These are phyloP conservation scores for Cordyceps militaris DNA, from an alignment of 2,329 filamentous ascomycete species.

Conservation along the genomic window DNA sequence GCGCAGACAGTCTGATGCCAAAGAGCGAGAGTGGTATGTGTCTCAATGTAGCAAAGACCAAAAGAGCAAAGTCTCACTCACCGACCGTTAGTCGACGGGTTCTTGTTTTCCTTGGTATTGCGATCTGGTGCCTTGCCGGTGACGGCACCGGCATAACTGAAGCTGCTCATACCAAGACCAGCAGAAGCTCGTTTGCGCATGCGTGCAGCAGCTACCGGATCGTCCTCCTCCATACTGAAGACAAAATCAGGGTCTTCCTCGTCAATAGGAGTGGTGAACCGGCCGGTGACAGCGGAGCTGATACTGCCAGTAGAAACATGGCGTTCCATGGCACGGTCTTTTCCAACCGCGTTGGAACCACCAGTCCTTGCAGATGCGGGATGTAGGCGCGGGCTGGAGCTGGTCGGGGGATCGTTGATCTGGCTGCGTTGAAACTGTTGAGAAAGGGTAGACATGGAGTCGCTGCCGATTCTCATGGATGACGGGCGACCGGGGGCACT, in stretches of 20 bases:
- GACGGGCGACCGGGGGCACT: conserved; percentile 34
- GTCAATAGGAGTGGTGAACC: conserved; percentile 58
- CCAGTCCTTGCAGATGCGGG: conserved; percentile 38
- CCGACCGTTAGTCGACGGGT: conserved; percentile 23
- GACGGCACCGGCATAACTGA: conserved; percentile 35
- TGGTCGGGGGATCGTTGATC: conserved; percentile 40
- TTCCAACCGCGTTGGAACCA: conserved; percentile 35
- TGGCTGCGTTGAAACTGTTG: conserved; percentile 57
- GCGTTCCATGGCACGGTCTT: conserved; percentile 42
- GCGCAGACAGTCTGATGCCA: not conserved
- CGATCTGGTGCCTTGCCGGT: conserved; percentile 22
- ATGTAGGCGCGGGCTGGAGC: conserved; percentile 43
- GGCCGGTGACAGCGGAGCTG: conserved; percentile 44
- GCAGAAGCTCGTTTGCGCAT: conserved; percentile 44
- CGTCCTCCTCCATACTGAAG: conserved; percentile 59
- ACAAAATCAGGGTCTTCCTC: conserved; percentile 59
- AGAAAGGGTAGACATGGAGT: conserved; percentile 51
- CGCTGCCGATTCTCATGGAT: conserved; percentile 35
- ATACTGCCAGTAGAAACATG: conserved; percentile 55
- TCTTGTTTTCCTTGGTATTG: conserved; percentile 24
- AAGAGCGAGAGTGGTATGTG: not conserved
- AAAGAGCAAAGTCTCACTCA: conserved; percentile 12
- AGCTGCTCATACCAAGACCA: conserved; percentile 31
- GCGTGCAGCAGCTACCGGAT: conserved; percentile 38
- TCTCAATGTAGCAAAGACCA: not conserved